These are phyloP conservation scores for Rhodotorula sp. DNA, from an alignment of 1,284 basidiomycete genomes.

Conservation along the genomic window DNA sequence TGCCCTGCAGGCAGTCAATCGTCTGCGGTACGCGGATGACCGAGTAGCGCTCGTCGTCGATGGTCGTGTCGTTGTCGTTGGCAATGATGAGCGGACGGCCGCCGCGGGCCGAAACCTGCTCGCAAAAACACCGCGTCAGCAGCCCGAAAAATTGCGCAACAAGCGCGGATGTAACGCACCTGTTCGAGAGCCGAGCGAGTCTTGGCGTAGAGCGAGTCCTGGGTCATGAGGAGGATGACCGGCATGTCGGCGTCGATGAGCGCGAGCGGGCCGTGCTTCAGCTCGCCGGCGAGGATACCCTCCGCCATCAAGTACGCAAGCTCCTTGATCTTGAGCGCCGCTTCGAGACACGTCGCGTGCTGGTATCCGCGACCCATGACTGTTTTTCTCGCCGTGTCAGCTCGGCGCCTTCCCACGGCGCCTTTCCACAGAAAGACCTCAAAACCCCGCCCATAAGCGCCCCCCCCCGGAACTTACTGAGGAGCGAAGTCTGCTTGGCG, in stretches of 20 bases:
- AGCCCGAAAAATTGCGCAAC: not conserved
- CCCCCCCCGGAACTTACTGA: slow-evolving; percentile 51
- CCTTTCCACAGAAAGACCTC: not conserved
- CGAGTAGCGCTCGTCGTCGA: slow-evolving; percentile 61
- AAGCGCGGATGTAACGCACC: slow-evolving; percentile 49
- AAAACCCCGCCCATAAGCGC: not conserved
- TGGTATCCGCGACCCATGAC: slow-evolving; percentile 99
- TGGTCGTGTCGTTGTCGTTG: slow-evolving; percentile 85
- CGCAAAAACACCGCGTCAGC: not conserved
- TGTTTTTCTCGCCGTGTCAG: not conserved
- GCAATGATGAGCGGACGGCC: slow-evolving; percentile 74
- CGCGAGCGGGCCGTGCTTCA: slow-evolving; percentile 91
- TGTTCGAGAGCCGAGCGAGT: slow-evolving; percentile 59
- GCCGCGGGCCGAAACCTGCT: slow-evolving; percentile 53
- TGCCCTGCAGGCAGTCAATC: slow-evolving; percentile 90
- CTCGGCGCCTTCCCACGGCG: not conserved
- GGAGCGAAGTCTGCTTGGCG: slow-evolving; percentile 65
- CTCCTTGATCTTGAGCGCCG: slow-evolving; percentile 99
- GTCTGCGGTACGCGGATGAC: slow-evolving; percentile 59
- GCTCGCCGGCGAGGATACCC: slow-evolving; percentile 87
- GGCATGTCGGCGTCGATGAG: slow-evolving; percentile 24
- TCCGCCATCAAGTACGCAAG: slow-evolving; percentile 67
- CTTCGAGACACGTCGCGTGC: slow-evolving; percentile 95
- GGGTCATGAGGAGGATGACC: slow-evolving; percentile 98
- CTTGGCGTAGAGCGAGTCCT: slow-evolving; percentile 97